Evolutionary conservation across 164 flowering plant genomes (phyloP), one percentile per base, ranked within the genome.

Genomic region (Taxillus chinensis): DNA sequence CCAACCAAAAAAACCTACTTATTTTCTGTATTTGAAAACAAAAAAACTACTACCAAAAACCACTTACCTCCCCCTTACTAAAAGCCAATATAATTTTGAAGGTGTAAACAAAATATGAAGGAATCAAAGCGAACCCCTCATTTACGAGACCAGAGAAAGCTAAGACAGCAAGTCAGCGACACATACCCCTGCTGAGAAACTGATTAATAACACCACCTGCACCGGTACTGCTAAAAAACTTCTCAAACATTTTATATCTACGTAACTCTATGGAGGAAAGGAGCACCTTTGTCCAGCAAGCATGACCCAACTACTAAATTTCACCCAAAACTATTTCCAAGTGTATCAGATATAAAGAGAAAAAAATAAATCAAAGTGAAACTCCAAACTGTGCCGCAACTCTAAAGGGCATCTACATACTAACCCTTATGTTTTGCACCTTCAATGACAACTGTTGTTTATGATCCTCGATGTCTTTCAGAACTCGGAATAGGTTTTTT

Each of bases 391-490:
- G 41, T 53, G 40, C 60, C 55, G 65, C 64, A 68, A 53, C 73
- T 57, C 70, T 57, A 79, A 42, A 74, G 61, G 62, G 76, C 64
- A 49, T 81, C 85, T 68, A 77, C 82, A 83, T 55, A 67, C 73
- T 71, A 62, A 80, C 77, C 75, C 78, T 84, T 60, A 80, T 64
- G 64, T 69, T 84, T 55, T 84, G 76, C 41, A 80, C 84, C 77
- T 82, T 82, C 40, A 80, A 61, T 7, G 84, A 77, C 64, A 84
- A 40, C 60, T 74, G 78, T 39, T 75, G 76, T 62, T 80, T 84
- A 61, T 84, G 86, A 58, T 78, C 78, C 65, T 84, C 84, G 41
- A 84, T 74, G 52, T 80, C 84, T 78, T 77, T 80, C 66, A 83
- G 46, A 48, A 80, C 75, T 4, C 77, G 70, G 46, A 83, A 67